phyloP scores from a whole-genome alignment of 2,329 filamentous ascomycete genomes.

The Whalleya microplaca region DNA sequence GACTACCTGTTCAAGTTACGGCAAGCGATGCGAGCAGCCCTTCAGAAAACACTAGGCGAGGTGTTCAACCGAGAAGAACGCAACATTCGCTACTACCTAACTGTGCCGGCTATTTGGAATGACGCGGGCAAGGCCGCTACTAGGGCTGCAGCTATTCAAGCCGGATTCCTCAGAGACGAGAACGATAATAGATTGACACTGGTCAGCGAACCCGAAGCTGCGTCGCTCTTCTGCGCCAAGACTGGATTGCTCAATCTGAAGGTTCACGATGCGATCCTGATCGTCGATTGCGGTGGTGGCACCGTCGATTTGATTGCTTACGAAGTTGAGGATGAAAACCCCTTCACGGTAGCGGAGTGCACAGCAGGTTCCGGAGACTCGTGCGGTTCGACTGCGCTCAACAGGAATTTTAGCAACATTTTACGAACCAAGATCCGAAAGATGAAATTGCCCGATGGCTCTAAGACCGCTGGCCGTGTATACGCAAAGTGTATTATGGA shows the following conservation, averaged over 20 bases:
- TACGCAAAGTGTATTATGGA: slow-evolving; percentile 99
- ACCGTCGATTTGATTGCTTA: slow-evolving; percentile 99
- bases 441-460: slow-evolving; percentile 98
- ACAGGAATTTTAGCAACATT: slow-evolving; percentile 98
- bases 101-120: slow-evolving; percentile 99
- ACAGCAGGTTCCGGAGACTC: slow-evolving; percentile 97
- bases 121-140: slow-evolving; percentile 98
- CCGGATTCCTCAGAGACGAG: slow-evolving; percentile 93
- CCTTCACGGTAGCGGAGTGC: slow-evolving; percentile 95
- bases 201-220: slow-evolving; percentile 95
- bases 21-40: slow-evolving; percentile 92
- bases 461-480: slow-evolving; percentile 95
- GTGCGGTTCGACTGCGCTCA: slow-evolving; percentile 96
- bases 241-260: slow-evolving; percentile 94
- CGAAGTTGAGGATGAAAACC: slow-evolving; percentile 96
- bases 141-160: slow-evolving; percentile 92
- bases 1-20: slow-evolving; percentile 98
- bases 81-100: slow-evolving; percentile 97
- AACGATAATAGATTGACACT: slow-evolving; percentile 96
- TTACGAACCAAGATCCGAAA: slow-evolving; percentile 96
- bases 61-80: slow-evolving; percentile 98
- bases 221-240: slow-evolving; percentile 97
- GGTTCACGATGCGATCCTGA: slow-evolving; percentile 96
- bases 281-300: slow-evolving; percentile 97
- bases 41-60: slow-evolving; percentile 95